Evolutionary conservation across 139 green algal species (phyloP).

Genomic region (Penium margaritaceum): DNA sequence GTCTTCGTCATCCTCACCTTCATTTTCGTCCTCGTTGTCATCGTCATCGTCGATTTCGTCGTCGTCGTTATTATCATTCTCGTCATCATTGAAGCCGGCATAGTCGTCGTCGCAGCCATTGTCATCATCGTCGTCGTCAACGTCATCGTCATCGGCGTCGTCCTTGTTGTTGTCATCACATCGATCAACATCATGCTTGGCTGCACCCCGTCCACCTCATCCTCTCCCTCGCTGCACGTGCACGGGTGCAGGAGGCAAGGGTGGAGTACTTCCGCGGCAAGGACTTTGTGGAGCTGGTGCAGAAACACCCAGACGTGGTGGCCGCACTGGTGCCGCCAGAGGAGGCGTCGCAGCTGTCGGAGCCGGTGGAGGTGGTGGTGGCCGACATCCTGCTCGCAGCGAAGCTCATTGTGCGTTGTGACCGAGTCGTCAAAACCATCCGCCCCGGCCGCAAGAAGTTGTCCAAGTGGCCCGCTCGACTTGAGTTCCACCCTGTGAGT

Average conservation of each 20-base stretch:
- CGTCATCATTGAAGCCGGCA: background rate
- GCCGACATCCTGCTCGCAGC: conserved; percentile 17
- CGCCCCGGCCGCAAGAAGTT: conserved; percentile 39
- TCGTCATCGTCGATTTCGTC: too few species aligned
- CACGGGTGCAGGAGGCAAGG: background rate
- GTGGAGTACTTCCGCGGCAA: background rate
- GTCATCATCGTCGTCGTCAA: background rate
- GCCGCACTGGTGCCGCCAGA: background rate
- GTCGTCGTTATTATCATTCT: too few species aligned
- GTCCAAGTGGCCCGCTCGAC: conserved; percentile 36
- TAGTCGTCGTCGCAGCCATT: background rate
- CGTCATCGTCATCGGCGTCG: background rate
- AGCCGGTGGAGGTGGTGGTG: conserved; percentile 16
- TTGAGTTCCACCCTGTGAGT: conserved; percentile 29
- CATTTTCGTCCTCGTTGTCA: too few species aligned
- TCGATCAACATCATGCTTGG: background rate
- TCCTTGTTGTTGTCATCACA: background rate
- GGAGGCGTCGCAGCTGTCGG: background rate
- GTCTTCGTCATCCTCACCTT: too few species aligned
- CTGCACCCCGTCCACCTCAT: background rate
- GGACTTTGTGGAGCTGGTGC: background rate
- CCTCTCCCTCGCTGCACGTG: background rate
- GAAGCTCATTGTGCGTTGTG: conserved; percentile 37
- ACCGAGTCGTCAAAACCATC: conserved; percentile 39
- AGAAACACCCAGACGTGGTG: conserved; percentile 29